These are phyloP conservation scores for Saturnispora sekii DNA, from an alignment of 805 yeast genomes.

Conservation along the genomic window DNA sequence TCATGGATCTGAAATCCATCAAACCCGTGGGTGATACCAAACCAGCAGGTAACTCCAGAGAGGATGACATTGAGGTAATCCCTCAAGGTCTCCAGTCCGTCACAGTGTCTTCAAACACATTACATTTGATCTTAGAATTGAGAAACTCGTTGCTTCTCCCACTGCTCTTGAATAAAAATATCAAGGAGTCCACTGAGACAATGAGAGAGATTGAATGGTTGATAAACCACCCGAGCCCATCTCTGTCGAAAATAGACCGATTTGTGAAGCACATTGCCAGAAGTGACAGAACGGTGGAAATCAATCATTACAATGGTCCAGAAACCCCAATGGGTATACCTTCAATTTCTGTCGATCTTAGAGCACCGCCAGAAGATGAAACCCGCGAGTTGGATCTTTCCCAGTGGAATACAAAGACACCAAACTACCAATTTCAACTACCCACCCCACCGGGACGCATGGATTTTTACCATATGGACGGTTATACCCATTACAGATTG, in stretches of 20 bases:
- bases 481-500: slow-evolving; percentile 1
- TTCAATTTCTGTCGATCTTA: neutral
- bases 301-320: slow-evolving; percentile 3
- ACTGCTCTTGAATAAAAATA: neutral
- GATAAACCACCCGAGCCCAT: neutral
- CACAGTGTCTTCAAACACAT: neutral
- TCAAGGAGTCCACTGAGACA: neutral
- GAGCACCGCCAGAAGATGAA: neutral
- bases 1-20: neutral
- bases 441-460: neutral
- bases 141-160: neutral
- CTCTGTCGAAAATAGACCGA: neutral
- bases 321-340: neutral
- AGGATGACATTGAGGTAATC: neutral
- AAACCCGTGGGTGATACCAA: slow-evolving; percentile 5
- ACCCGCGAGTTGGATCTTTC: neutral
- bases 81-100: neutral
- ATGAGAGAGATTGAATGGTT: neutral
- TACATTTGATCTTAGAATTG: slow-evolving; percentile 3
- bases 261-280: slow-evolving; percentile 1
- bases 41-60: neutral
- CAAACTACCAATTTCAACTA: neutral
- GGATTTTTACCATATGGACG: neutral
- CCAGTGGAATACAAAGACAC: neutral
- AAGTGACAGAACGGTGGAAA: neutral